phyloP scores from a whole-genome alignment of 495 filamentous ascomycete genomes.

The Podospora pseudopauciseta region DNA sequence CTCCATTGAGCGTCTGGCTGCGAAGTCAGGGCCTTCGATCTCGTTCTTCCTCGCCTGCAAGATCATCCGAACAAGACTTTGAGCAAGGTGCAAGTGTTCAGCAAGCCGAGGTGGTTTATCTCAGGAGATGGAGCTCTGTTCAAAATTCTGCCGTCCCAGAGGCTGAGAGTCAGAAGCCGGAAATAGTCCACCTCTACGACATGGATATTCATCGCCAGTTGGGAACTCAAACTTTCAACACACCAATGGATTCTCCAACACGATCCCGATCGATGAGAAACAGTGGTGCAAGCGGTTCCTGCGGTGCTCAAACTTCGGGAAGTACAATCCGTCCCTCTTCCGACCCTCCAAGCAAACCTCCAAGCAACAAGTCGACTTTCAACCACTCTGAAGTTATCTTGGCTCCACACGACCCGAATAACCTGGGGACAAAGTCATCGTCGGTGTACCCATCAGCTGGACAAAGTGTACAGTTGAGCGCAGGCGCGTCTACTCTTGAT shows the following conservation, averaged over 20 bases:
- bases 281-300: neutral
- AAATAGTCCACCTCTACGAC: slow-evolving; percentile 28
- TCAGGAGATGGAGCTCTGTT: slow-evolving; percentile 23
- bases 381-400: neutral
- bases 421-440: slow-evolving; percentile 17
- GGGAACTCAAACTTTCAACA: slow-evolving; percentile 21
- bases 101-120: slow-evolving; percentile 29
- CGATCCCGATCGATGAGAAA: slow-evolving; percentile 16
- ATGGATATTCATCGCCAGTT: slow-evolving; percentile 31
- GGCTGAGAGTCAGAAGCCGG: slow-evolving; percentile 25
- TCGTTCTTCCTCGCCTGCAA: slow-evolving; percentile 22
- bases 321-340: neutral
- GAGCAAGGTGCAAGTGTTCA: slow-evolving; percentile 24
- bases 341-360: neutral
- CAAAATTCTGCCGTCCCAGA: slow-evolving; percentile 17
- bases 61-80: slow-evolving; percentile 15
- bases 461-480: slow-evolving; percentile 17
- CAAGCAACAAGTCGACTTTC: neutral
- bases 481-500: slow-evolving; percentile 13
- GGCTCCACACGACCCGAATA: neutral
- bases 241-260: slow-evolving; percentile 16
- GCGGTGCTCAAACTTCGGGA: neutral
- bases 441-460: slow-evolving; percentile 27
- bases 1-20: slow-evolving; percentile 41
- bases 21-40: slow-evolving; percentile 39